Evolutionary conservation across 257 asterid species (phyloP).

Genomic region (Leonotis leonurus): DNA sequence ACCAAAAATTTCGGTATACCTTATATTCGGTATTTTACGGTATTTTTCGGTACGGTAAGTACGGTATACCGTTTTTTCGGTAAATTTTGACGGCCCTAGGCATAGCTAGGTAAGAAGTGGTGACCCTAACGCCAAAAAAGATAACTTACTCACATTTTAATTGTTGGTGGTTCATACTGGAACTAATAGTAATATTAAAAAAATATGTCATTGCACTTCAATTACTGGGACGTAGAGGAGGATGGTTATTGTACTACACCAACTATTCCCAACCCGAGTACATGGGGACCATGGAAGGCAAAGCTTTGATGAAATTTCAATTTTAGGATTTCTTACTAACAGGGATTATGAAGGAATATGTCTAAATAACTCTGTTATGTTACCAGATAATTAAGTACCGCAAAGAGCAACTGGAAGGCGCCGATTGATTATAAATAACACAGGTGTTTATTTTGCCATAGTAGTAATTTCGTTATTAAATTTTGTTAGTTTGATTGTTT

Average conservation of each 20-base stretch:
- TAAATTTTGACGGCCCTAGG: too few relatives aligned
- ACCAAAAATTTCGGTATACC: too few relatives aligned
- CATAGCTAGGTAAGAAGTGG: too few relatives aligned
- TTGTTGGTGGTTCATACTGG: not conserved
- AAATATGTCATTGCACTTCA: conserved; percentile 51
- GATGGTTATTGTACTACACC: conserved; percentile 98
- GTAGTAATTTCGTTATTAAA: not conserved
- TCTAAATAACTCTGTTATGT: conserved; percentile 1
- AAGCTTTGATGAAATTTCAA: conserved; percentile 42
- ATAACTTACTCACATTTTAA: conserved; percentile 20
- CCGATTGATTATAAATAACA: conserved; percentile 89
- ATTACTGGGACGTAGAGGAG: conserved; percentile 96
- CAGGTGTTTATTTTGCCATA: conserved; percentile 34
- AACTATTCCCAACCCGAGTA: conserved; percentile 82
- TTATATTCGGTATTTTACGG: too few relatives aligned
- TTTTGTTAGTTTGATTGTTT: too few relatives aligned
- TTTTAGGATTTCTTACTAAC: not conserved
- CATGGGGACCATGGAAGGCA: conserved; percentile 87
- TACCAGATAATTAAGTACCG: conserved; percentile 83
- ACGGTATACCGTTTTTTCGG: too few relatives aligned
- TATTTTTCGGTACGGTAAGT: too few relatives aligned
- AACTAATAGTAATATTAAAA: not conserved
- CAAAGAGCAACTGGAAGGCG: conserved; percentile 90
- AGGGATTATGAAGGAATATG: not conserved
- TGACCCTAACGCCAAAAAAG: conserved; percentile 95